Base-by-base conservation (phyloP, 345 rosid genomes). In the Euphorbia tirucalli region DNA sequence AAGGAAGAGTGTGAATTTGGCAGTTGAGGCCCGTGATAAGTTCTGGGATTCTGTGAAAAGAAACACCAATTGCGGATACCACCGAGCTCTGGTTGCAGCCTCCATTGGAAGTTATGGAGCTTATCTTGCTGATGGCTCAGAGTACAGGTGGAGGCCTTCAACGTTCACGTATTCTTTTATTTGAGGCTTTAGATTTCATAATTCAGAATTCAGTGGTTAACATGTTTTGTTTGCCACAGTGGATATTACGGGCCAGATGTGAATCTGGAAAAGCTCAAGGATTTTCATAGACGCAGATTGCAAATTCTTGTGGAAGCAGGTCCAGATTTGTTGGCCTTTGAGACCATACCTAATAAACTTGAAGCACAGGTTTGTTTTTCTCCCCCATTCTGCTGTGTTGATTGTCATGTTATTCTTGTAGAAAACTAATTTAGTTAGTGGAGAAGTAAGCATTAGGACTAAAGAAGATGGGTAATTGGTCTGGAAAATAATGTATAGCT, bases 71-170 rank as follows among this genome's bases (percentile, higher is more conserved):
- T 82, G 81, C 50, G 70, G 75, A 77, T 87, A 85, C 71, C 88
- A 90, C 79, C 76, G 83, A 74, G 94, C 95, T 74, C 65, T 93
- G 67, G 96, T 91, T 61, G 98, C 97, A 66, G 98, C 96, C 0
- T 93, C 98, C 8, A 81, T 93, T 65, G 98, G 98, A 31, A 91
- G 98, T 78, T 91, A 91, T 71, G 98, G 96, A 60, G 98, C 98
- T 56, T 93, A 85, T 82, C 91, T 91, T 44, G 97, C 97, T 31
- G 98, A 93, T 83, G 98, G 97, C 43, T 93, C 98, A 21, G 98
- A 91, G 70, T 93, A 93, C 84, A 93, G 94, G 98, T 91, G 6
- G 30, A 6, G 28, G 7, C 57, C 48, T 59, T 16, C 4, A 43
- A 15, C 30, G 11, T 59, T 7, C 10, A 8, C 58, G 5, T 3